Base-by-base conservation (phyloP, 805 yeast genomes). In the Starmerella khaoyaiensis region DNA sequence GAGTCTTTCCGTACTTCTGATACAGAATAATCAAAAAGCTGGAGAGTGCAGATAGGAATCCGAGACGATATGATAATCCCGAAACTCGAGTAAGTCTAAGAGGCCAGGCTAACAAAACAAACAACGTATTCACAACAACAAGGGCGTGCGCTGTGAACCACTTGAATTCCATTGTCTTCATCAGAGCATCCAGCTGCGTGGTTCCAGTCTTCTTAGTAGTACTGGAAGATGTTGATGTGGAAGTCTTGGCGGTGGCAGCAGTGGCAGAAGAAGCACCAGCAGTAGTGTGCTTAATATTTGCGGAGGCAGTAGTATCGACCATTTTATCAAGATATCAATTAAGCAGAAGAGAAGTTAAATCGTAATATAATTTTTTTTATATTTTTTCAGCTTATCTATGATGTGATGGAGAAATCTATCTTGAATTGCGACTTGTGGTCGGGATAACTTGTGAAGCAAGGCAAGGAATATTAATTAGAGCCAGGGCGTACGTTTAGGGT, bases 11-110 rank as follows among this genome's bases (percentile, higher is more conserved):
- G 50, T 63, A 64, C 33, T 70, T 65, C 58, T 84, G 86, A 56
- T 64, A 74, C 21, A 79, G 58, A 41, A 83, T 79, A 43, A 86
- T 71, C 19, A 81, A 81, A 56, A 82, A 83, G 17, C 93, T 74
- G 45, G 68, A 71, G 27, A 79, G 54, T 7, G 78, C 77, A 8
- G 84, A 79, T 8, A 77, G 28, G 44, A 73, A 74, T 1, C 78
- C 67, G 38, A 69, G 49, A 35, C 71, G 66, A 62, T 81, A 81
- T 62, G 76, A 67, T 37, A 62, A 45, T 10, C 48, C 37, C 32
- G 66, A 64, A 46, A 65, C 53, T n/a, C 53, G 36, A 36, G 47
- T 41, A 21, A 45, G 35, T 33, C 49, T 46, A 42, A 39, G 33
- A 21, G 36, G 21, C 26, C 12, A 11, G 16, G 24, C 16, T 17